Percentiles rank a stretch among this genome's conserved stretches.
These are phyloP conservation scores for Raddia distichophylla DNA, from an alignment of 176 grass and related monocot genomes.

Conservation along the genomic window DNA sequence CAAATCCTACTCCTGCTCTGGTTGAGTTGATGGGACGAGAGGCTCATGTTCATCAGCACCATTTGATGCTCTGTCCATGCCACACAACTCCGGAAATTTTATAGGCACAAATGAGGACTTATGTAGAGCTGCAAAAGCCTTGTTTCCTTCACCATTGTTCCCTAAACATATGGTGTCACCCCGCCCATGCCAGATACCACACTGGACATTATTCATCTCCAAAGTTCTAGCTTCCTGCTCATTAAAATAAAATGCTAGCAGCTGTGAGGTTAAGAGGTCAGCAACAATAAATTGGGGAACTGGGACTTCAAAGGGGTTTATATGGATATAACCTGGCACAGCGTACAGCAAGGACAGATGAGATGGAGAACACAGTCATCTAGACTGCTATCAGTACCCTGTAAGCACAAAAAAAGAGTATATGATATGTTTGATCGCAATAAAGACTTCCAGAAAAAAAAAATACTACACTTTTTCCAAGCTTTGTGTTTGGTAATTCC, in stretches of 20 bases:
- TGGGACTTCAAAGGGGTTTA: neutral
- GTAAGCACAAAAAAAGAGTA: conserved; percentile 38
- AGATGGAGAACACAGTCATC: conserved; percentile 95
- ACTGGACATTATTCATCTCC: conserved; percentile 98
- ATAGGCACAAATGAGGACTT: conserved; percentile 62
- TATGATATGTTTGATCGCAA: conserved; percentile 29
- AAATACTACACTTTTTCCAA: neutral
- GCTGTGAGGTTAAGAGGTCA: conserved; percentile 21
- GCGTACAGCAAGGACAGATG: conserved; percentile 84
- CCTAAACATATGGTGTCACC: conserved; percentile 92
- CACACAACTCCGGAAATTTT: conserved; percentile 73
- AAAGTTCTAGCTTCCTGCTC: conserved; percentile 87
- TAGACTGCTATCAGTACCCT: conserved; percentile 82
- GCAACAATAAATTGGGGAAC: neutral
- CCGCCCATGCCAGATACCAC: conserved; percentile 90
- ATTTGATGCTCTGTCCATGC: conserved; percentile 73
- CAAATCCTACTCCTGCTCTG: conserved; percentile 42
- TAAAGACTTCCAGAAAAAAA: neutral
- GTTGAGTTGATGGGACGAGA: conserved; percentile 43
- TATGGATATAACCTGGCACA: conserved; percentile 76
- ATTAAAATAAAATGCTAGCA: conserved; percentile 40
- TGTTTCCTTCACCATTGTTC: conserved; percentile 62
- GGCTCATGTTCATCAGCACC: conserved; percentile 50
- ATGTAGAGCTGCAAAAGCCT: conserved; percentile 53
- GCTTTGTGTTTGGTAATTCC: neutral